A percentile compares a stretch with the other conserved stretches of the same genome.
phyloP scores from a whole-genome alignment of 306 rosid genomes.

The Vigna trinervia region DNA sequence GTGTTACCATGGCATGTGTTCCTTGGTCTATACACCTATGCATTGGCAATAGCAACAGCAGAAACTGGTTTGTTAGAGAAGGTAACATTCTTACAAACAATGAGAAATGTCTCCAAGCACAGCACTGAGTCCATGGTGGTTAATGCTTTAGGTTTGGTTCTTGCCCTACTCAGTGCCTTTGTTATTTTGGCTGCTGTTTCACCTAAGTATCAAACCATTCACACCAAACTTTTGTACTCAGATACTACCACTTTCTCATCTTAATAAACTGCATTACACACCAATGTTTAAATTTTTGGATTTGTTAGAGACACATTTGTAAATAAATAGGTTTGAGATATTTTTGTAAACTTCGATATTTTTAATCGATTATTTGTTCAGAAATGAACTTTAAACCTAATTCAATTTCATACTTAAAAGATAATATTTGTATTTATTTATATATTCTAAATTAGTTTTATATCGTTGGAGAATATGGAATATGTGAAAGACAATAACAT shows the following conservation, averaged over 20 bases:
- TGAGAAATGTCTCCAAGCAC: constrained; percentile 60
- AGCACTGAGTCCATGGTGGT: constrained; percentile 70
- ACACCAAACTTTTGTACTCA: constrained; percentile 56
- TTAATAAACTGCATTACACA: not conserved
- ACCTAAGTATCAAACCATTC: constrained; percentile 56
- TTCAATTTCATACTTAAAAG: too few species aligned
- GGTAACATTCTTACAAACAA: constrained; percentile 75
- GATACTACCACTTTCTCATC: constrained; percentile 58
- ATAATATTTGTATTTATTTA: fast-evolving
- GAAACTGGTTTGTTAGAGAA: constrained; percentile 93
- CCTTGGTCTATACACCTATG: constrained; percentile 80
- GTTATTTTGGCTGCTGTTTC: constrained; percentile 79
- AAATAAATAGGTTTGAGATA: too few species aligned
- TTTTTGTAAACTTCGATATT: too few species aligned
- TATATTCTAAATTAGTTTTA: too few species aligned
- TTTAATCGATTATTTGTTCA: too few species aligned
- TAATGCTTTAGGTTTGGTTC: constrained; percentile 66
- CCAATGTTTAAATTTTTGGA: too few species aligned
- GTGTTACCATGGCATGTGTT: constrained; percentile 92
- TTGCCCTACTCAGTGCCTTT: constrained; percentile 73
- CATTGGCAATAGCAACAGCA: constrained; percentile 82
- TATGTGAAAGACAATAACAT: too few species aligned
- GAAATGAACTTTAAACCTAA: too few species aligned
- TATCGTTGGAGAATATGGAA: too few species aligned
- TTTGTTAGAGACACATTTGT: too few species aligned